Evolutionary conservation across 78 protist species (phyloP).

Genomic region (Cyanophora paradoxa): DNA sequence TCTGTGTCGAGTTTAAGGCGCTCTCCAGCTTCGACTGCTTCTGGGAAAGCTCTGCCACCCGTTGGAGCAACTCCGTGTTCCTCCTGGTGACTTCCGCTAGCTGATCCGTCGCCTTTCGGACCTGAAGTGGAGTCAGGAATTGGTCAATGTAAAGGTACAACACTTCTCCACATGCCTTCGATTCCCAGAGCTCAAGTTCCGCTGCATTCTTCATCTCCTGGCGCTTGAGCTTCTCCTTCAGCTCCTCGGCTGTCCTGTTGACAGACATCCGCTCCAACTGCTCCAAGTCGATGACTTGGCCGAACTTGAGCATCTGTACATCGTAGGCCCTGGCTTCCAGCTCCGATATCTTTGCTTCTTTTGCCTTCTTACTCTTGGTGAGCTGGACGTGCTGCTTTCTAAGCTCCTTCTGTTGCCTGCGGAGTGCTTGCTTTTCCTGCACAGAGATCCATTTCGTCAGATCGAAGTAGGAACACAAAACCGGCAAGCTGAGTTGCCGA

Average conservation of each 20-base stretch:
- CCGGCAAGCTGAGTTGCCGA: too few relatives aligned
- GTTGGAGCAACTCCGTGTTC: not conserved
- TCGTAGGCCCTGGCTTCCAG: slow-evolving; percentile 41
- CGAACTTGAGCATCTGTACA: slow-evolving; percentile 38
- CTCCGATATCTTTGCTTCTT: slow-evolving; percentile 7
- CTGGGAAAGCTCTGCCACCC: slow-evolving; percentile 4
- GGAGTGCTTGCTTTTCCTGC: slow-evolving; percentile 20
- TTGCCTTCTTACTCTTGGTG: slow-evolving; percentile 19
- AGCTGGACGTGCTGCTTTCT: not conserved
- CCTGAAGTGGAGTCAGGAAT: too few relatives aligned
- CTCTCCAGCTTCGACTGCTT: slow-evolving; percentile 1
- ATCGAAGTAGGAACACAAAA: too few relatives aligned
- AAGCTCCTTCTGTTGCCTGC: slow-evolving; percentile 14
- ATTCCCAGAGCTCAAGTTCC: slow-evolving; percentile 1
- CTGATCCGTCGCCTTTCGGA: not conserved
- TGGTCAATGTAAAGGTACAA: not conserved
- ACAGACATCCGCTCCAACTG: slow-evolving; percentile 27
- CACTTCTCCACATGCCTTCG: not conserved
- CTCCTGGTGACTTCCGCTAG: not conserved
- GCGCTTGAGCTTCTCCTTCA: slow-evolving; percentile 24
- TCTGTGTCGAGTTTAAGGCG: slow-evolving; percentile 17
- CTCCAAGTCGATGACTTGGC: slow-evolving; percentile 40
- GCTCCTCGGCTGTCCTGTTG: slow-evolving; percentile 50
- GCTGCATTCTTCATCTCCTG: slow-evolving; percentile 7
- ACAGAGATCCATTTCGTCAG: too few relatives aligned